phyloP scores from a whole-genome alignment of 2,329 filamentous ascomycete genomes.

The Tolypocladium inflatum region DNA sequence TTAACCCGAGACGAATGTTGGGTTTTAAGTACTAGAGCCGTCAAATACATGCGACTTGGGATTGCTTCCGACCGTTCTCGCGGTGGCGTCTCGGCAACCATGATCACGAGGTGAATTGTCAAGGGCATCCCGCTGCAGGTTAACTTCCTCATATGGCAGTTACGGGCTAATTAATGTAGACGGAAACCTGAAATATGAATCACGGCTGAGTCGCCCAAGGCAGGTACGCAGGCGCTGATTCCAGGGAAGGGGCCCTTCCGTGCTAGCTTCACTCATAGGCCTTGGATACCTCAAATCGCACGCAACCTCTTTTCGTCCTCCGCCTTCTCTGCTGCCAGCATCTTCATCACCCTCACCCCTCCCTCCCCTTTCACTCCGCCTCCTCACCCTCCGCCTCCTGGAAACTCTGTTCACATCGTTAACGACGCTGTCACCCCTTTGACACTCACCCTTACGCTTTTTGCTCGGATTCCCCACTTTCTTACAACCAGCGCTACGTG shows the following conservation, averaged over 20 bases:
- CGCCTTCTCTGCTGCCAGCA: not conserved
- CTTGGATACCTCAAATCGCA: not conserved
- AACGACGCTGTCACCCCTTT: not conserved
- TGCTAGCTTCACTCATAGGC: not conserved
- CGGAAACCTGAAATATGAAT: not conserved
- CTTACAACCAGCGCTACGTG: not conserved
- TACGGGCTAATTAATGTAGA: not conserved
- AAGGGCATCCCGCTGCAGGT: not conserved
- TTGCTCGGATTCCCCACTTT: not conserved
- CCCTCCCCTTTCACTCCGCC: not conserved
- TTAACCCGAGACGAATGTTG: not conserved
- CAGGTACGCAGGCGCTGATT: not conserved
- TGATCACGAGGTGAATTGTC: not conserved
- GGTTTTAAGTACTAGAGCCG: not conserved
- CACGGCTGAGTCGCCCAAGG: not conserved
- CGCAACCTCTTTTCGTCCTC: no score
- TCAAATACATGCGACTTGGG: not conserved
- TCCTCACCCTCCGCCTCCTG: not conserved
- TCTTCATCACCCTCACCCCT: not conserved
- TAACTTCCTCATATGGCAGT: not conserved
- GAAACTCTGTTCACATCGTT: not conserved
- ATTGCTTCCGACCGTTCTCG: not conserved
- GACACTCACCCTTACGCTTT: not conserved
- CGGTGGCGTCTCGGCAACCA: not conserved
- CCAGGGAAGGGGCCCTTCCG: not conserved